These are phyloP conservation scores for Quercus cerris DNA, from an alignment of 306 rosid species.

Conservation along the genomic window DNA sequence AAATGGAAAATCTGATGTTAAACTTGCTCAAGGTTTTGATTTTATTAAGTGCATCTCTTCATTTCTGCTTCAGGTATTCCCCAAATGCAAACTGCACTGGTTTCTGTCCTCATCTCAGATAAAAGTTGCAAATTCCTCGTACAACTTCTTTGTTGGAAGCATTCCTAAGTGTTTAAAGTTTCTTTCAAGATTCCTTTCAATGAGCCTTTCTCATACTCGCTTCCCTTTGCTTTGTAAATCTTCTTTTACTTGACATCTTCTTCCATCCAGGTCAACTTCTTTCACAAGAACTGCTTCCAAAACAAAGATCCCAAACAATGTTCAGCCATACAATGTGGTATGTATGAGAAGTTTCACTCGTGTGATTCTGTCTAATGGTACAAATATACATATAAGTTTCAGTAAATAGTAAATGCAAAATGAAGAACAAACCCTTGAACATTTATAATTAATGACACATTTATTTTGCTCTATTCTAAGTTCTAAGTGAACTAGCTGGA, in stretches of 20 bases:
- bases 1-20: background rate
- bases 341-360: conserved; percentile 19
- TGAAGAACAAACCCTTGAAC: background rate
- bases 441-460: background rate
- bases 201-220: conserved; percentile 17
- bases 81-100: conserved; percentile 51
- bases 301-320: conserved; percentile 59
- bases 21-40: conserved; percentile 9
- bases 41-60: conserved; percentile 8
- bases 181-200: conserved; percentile 68
- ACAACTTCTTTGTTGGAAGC: conserved; percentile 81
- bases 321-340: conserved; percentile 86
- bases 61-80: conserved; percentile 56
- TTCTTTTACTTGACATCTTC: conserved; percentile 18
- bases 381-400: background rate
- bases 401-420: background rate
- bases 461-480: background rate
- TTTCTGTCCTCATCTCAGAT: conserved; percentile 64
- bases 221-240: conserved; percentile 17
- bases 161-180: conserved; percentile 74
- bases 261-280: conserved; percentile 48
- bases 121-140: conserved; percentile 74
- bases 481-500: background rate
- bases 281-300: conserved; percentile 89
- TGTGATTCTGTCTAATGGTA: background rate